These are phyloP conservation scores for Coemansia sp. DNA, from an alignment of 192 early-diverging fungal genomes.

Conservation along the genomic window DNA sequence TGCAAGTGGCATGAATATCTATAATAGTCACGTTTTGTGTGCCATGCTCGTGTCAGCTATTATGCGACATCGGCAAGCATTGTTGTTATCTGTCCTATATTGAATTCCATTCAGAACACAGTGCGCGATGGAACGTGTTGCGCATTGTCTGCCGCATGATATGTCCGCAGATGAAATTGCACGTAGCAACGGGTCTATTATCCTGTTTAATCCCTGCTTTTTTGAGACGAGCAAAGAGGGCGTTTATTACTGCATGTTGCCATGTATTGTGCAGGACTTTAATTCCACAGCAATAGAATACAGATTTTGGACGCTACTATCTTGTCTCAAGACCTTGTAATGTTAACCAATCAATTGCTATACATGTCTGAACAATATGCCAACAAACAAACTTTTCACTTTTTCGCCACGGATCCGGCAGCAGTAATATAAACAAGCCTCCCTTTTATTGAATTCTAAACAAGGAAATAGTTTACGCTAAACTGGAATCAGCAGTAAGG, in stretches of 20 bases:
- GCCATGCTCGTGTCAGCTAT: background rate
- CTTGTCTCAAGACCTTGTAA: background rate
- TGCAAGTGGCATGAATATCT: background rate
- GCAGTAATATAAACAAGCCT: background rate
- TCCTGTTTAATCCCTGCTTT: background rate
- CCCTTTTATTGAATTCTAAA: background rate
- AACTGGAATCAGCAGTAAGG: slow-evolving; percentile 36
- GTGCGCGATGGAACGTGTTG: background rate
- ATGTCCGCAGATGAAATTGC: background rate
- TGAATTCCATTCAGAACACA: slow-evolving; percentile 4
- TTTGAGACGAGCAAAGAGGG: background rate
- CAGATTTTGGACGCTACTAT: background rate
- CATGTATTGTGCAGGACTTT: background rate
- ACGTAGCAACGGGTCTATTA: background rate
- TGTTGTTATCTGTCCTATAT: background rate
- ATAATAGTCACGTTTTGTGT: background rate
- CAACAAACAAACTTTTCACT: background rate
- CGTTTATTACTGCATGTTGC: background rate
- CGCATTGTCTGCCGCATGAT: background rate
- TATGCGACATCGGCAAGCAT: slow-evolving; percentile 1
- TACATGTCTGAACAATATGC: background rate
- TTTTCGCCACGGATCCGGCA: background rate
- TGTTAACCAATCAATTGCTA: background rate
- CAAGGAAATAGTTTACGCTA: slow-evolving; percentile 13
- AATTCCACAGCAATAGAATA: too few species aligned